Evolutionary conservation across 352 stramenopile genomes (phyloP).

Genomic region (Saprolegnia parasitica): DNA sequence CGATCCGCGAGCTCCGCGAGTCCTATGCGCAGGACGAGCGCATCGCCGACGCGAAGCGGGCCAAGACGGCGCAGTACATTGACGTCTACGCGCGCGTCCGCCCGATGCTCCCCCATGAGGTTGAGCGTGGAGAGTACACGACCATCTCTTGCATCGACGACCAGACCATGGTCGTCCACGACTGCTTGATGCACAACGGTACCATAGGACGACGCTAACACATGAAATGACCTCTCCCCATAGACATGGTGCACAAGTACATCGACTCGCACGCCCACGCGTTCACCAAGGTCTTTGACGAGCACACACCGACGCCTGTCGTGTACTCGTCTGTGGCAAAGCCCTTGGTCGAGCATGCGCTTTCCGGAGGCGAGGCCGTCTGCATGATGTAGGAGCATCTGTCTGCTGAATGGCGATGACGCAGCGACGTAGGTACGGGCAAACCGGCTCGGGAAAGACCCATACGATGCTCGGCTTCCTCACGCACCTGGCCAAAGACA

Average conservation of each 20-base stretch:
- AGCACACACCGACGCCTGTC: constrained; percentile 62
- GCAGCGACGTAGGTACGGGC: constrained; percentile 35
- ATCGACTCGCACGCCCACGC: constrained; percentile 69
- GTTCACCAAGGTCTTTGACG: constrained; percentile 77
- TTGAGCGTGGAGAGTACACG: constrained; percentile 80
- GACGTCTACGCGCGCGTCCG: constrained; percentile 84
- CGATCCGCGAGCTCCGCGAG: constrained; percentile 43
- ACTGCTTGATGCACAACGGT: constrained; percentile 85
- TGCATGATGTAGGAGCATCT: constrained; percentile 84
- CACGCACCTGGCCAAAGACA: constrained; percentile 63
- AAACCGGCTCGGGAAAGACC: constrained; percentile 66
- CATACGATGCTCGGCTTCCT: constrained; percentile 85
- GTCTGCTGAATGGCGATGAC: constrained; percentile 28
- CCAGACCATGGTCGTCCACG: constrained; percentile 75
- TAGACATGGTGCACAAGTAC: constrained; percentile 87
- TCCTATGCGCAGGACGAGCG: constrained; percentile 38
- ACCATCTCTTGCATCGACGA: constrained; percentile 62
- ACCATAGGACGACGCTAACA: not conserved
- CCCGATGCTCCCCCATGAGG: constrained; percentile 80
- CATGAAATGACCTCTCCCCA: not conserved
- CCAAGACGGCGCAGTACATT: constrained; percentile 35
- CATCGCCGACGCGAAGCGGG: not conserved
- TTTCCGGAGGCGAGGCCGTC: constrained; percentile 60
- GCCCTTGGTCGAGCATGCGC: constrained; percentile 58
- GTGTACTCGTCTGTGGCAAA: constrained; percentile 65